Conservation (phyloP, 2,329 filamentous ascomycete species). For the Lecanicillium sp. region DNA sequence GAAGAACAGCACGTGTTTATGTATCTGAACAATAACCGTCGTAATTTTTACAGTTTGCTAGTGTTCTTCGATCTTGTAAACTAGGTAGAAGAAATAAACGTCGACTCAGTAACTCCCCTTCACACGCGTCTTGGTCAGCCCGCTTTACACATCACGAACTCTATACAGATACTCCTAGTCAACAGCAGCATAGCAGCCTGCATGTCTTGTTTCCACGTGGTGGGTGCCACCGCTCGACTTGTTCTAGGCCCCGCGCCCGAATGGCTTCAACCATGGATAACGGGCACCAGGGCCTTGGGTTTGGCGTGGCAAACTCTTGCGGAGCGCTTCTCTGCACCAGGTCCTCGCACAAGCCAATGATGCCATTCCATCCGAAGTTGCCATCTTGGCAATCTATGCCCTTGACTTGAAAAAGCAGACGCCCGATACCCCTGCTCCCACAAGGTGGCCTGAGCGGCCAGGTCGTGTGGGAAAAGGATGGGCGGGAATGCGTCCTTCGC, state of each 20-base stretch:
- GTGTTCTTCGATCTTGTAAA: too few relatives aligned
- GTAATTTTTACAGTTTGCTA: too few relatives aligned
- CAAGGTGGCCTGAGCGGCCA: background rate
- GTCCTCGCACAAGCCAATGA: background rate
- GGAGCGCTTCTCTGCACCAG: background rate
- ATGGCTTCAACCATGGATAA: background rate
- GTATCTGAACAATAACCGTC: too few relatives aligned
- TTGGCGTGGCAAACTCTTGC: background rate
- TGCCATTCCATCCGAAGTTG: background rate
- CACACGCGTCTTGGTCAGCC: too few relatives aligned
- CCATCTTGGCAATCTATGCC: constrained; percentile 5
- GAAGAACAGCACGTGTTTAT: too few relatives aligned
- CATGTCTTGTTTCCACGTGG: constrained; percentile 11
- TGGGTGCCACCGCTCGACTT: background rate
- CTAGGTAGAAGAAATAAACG: too few relatives aligned
- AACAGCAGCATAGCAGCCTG: background rate
- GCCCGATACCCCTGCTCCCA: constrained; percentile 7
- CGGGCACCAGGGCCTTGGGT: background rate
- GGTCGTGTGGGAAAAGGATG: constrained; percentile 2
- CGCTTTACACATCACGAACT: background rate
- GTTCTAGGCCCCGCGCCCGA: background rate
- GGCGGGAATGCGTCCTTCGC: background rate
- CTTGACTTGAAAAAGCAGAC: constrained; percentile 1
- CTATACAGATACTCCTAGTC: background rate
- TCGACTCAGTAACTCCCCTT: too few relatives aligned